Evolutionary conservation across 192 early-diverging fungal species (phyloP), one percentile per base, ranked within the genome.

Genomic region (Mortierella claussenii): DNA sequence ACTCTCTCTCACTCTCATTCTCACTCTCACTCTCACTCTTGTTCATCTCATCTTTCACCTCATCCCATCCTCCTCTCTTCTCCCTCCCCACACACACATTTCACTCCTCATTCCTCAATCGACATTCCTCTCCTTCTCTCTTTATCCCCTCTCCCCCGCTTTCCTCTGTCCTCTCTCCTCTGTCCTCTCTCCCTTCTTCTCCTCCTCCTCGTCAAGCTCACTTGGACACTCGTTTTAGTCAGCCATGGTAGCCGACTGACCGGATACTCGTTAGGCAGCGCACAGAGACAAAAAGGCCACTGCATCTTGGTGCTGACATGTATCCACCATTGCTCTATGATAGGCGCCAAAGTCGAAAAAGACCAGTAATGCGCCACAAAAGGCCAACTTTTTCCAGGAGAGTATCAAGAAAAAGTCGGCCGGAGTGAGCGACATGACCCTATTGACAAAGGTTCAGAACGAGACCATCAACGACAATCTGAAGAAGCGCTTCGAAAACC

Each of bases 401-500:
- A 86, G 86, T 10, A 71, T 86, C 50, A 89, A 88, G 62, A 91
- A 92, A 81, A 92, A 94, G 80, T 88, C 90, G 70, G 91, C 87
- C 15, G 92, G 92, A 51, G 87, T 94, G 34, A 83, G 88, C 30
- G 97, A 98, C 75, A 93, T 96, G 94, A 95, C 94, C 4, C 85
- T 96, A 66, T 73, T 98, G 83, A 89, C 91, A 33, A 97, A 97
- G 83, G 93, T 98, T 84, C 93, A 88, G 55, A 96, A 98, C 82
- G 96, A 97, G 59, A 89, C 90, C 50, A 97, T 98, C 78, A 95
- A 93, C 49, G 94, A 95, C 7, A 98, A 98, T 83, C 80, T 98
- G 68, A 89, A 89, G 82, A 94, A 95, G 81, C 88, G 96, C 55
- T 97, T 91, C 78, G 80, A 89, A 49, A 91, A 91, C 66, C 88